Conservation (phyloP, 1,139 yeast species). For the Pichia norvegensis region DNA sequence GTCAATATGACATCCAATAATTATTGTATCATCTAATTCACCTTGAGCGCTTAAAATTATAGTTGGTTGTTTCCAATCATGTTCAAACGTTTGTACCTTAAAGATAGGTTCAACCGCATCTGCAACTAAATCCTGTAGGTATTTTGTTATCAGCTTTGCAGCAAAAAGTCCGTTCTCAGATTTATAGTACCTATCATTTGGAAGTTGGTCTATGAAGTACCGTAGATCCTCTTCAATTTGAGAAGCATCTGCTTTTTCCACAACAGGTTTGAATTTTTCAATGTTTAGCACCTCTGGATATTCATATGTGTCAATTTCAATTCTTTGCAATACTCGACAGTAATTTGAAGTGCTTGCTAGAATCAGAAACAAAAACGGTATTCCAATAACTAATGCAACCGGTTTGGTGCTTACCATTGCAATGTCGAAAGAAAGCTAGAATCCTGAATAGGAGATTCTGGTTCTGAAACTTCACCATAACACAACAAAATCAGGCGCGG, state of each 20-base stretch:
- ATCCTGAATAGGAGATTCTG: too few relatives aligned
- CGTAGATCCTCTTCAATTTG: constrained; percentile 8
- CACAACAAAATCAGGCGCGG: too few relatives aligned
- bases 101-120: constrained; percentile 1
- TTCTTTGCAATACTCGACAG: constrained; percentile 7
- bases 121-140: constrained; percentile 35
- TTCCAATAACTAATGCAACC: neutral
- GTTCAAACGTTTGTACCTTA: constrained; percentile 31
- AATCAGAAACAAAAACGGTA: neutral
- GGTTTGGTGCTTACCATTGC: neutral
- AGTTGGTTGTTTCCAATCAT: constrained; percentile 54
- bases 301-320: constrained; percentile 13
- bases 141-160: constrained; percentile 60
- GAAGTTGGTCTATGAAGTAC: constrained; percentile 24
- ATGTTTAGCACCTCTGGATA: constrained; percentile 16
- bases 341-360: constrained; percentile 9
- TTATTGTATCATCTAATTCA: constrained; percentile 33
- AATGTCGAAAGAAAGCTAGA: neutral
- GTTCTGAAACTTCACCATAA: too few relatives aligned
- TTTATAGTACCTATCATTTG: constrained; percentile 76
- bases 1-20: constrained; percentile 89
- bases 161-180: constrained; percentile 62
- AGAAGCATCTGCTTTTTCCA: neutral
- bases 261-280: constrained; percentile 3
- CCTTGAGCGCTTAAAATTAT: constrained; percentile 36